A percentile compares a stretch with the other conserved stretches of the same genome.
phyloP scores from a whole-genome alignment of 164 flowering plant genomes.

The Litsea cubeba region DNA sequence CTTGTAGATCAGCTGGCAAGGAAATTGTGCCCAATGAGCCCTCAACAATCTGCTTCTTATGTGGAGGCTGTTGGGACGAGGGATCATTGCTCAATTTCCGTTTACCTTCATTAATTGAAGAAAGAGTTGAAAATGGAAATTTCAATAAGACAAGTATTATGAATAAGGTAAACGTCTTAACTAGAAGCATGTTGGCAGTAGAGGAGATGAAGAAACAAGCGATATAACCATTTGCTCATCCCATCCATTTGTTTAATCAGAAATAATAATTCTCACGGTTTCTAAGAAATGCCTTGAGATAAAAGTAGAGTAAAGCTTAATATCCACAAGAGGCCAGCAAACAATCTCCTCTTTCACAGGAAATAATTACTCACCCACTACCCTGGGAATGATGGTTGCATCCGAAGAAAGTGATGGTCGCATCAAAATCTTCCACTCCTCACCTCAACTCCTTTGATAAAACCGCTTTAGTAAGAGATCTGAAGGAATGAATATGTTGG shows the following conservation, averaged over 20 bases:
- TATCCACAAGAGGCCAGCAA: background rate
- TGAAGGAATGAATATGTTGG: too few species aligned
- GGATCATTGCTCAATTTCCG: conserved; percentile 66
- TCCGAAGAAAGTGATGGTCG: too few species aligned
- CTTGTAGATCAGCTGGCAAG: conserved; percentile 38
- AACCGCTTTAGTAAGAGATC: too few species aligned
- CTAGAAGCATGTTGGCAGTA: background rate
- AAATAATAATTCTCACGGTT: too few species aligned
- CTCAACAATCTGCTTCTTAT: conserved; percentile 54
- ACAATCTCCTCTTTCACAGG: background rate
- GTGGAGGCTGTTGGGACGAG: conserved; percentile 62
- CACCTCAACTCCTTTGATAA: too few species aligned
- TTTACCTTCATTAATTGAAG: conserved; percentile 41
- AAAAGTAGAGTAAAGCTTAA: background rate
- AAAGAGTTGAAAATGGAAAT: background rate
- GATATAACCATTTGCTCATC: background rate
- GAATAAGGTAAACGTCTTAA: background rate
- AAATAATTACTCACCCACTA: too few species aligned
- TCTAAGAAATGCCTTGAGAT: too few species aligned
- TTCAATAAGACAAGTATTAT: too few species aligned
- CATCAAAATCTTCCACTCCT: too few species aligned
- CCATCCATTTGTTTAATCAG: background rate
- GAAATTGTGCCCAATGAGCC: conserved; percentile 41
- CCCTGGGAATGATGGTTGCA: too few species aligned
- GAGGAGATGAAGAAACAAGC: background rate